Conservation (phyloP, 176 grass and related monocot species). For the Zizania latifolia region DNA sequence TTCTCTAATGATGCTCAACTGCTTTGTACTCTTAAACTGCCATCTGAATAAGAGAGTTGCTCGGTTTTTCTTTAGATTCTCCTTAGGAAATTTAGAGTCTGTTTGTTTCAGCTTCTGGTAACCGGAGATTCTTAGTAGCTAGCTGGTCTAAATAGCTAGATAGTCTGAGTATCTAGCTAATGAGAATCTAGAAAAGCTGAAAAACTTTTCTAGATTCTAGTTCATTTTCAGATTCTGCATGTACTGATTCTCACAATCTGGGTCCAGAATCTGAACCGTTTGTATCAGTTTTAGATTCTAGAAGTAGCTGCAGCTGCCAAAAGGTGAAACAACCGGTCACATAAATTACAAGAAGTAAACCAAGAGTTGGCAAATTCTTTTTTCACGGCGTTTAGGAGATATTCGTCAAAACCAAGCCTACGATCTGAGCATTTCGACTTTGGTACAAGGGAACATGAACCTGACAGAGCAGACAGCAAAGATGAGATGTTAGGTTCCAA, state of each 20-base stretch:
- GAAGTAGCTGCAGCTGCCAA: too few species aligned
- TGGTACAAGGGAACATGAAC: slow-evolving; percentile 18
- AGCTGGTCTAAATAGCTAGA: too few species aligned
- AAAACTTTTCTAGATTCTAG: too few species aligned
- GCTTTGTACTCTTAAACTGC: not conserved
- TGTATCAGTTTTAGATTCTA: too few species aligned
- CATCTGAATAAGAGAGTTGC: not conserved
- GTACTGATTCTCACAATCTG: too few species aligned
- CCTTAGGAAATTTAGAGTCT: not conserved
- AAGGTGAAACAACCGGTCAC: too few species aligned
- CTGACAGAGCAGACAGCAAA: slow-evolving; percentile 28
- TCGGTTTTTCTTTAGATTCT: not conserved
- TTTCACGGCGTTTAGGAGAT: not conserved
- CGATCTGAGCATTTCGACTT: not conserved
- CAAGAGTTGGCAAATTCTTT: not conserved
- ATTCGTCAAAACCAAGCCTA: not conserved
- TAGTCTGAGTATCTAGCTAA: too few species aligned
- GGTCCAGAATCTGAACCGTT: too few species aligned
- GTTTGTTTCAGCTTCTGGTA: too few species aligned
- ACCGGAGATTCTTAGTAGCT: too few species aligned
- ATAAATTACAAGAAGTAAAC: not conserved
- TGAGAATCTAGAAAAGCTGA: too few species aligned
- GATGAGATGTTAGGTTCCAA: slow-evolving; percentile 36
- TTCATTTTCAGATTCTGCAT: too few species aligned
- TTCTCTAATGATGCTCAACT: not conserved